Conservation (phyloP, 2,329 filamentous ascomycete genomes). For the Fusarium cyanostomum region DNA sequence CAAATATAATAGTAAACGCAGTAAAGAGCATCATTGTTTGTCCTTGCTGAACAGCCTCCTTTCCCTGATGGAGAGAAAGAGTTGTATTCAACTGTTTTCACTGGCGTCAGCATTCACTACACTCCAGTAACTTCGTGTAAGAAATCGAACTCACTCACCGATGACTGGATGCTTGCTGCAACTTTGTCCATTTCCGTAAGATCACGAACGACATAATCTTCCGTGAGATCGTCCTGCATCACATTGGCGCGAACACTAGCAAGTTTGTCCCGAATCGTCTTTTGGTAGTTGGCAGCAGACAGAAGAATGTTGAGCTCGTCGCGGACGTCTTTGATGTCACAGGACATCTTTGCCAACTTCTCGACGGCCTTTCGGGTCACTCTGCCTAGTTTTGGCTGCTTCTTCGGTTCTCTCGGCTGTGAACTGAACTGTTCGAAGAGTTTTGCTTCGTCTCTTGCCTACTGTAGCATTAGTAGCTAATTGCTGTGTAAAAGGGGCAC, state of each 20-base stretch:
- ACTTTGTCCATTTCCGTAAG: constrained; percentile 29
- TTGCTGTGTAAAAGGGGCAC: not conserved
- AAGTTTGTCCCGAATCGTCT: constrained; percentile 6
- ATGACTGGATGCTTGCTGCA: constrained; percentile 23
- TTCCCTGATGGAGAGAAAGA: constrained; percentile 26
- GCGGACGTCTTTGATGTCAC: constrained; percentile 38
- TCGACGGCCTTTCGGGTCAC: constrained; percentile 1
- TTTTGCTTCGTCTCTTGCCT: not conserved
- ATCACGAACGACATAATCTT: constrained; percentile 16
- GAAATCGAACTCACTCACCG: no score
- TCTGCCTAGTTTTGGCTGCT: no score
- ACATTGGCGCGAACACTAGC: not conserved
- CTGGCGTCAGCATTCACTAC: fast-evolving
- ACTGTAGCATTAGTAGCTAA: not conserved
- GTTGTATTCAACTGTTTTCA: constrained; percentile 11
- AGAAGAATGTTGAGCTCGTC: constrained; percentile 37
- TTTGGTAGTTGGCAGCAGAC: constrained; percentile 18
- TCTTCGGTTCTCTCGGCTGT: no score
- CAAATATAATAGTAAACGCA: not conserved
- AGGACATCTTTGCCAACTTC: not conserved
- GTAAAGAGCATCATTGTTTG: not conserved
- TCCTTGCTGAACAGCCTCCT: not conserved
- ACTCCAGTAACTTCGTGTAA: no score
- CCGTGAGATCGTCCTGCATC: not conserved
- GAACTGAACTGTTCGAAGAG: not conserved